Evolutionary conservation across 306 rosid genomes (phyloP), one percentile per base, ranked within the genome.

Genomic region (Astragalus glycyphyllos): DNA sequence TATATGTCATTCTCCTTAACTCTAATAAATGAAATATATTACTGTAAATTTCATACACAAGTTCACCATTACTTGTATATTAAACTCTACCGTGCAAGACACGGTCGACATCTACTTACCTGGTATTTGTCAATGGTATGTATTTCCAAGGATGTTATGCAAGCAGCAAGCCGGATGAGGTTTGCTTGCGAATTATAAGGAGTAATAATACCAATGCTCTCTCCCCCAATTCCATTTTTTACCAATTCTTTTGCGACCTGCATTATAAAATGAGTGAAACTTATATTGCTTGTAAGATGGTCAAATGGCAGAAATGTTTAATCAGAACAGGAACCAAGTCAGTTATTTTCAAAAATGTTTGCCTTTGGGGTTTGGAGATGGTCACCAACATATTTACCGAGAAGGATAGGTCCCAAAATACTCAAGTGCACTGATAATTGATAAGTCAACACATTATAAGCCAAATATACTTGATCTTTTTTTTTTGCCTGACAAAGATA

Each of bases 101-200:
- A 2, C 31, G 31, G 31, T 26, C 31, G 3, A 26, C 31, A 26
- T 26, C 31, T 26, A 26, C 31, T 31, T 31, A 90, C 98, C 96
- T 93, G 98, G 76, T 90, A 90, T 83, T 90, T 94, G 84, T 94
- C 97, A 82, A 94, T 94, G 71, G 98, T 94, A 79, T 94, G 92
- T 78, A 90, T 86, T 88, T 90, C 97, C 76, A 94, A 89, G 14
- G 96, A 86, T 56, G 85, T 68, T 34, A 66, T 42, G 82, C 71
- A 68, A 26, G 84, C 42, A 38, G 89, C 80, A 7, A 57, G 84
- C 31, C 81, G 80, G 48, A 94, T 86, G 72, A 90, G 88, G 69
- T 86, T 92, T 63, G 92, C 98, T 83, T 94, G 98, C n/a, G 97
- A 82, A 82, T 94, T 94, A 77, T 90, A 94, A 4, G 98, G 98